phyloP scores from a whole-genome alignment of 169 alveolate species.

The Besnoitia besnoiti region DNA sequence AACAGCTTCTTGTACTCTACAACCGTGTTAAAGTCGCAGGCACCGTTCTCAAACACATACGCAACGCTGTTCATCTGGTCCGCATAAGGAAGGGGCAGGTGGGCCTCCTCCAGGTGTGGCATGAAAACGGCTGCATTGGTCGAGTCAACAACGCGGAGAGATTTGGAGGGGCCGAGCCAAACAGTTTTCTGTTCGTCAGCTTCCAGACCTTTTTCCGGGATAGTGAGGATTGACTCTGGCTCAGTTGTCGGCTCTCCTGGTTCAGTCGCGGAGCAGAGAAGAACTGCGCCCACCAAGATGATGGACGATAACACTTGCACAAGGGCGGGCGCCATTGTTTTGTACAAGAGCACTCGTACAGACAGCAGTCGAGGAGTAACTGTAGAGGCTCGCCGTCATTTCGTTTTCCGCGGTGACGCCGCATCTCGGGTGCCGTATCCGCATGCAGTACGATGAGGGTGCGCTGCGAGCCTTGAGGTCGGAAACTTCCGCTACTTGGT shows the following conservation, averaged over 20 bases:
- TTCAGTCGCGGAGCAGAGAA: too few relatives aligned
- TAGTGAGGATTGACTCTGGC: background rate
- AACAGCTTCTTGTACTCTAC: conserved; percentile 1
- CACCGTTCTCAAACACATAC: background rate
- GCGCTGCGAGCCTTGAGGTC: too few relatives aligned
- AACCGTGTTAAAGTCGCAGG: background rate
- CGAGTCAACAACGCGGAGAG: background rate
- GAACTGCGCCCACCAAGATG: too few relatives aligned
- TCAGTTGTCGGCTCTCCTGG: background rate
- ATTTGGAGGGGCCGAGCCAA: background rate
- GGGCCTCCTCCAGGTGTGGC: background rate
- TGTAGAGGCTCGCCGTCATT: too few relatives aligned
- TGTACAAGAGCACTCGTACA: too few relatives aligned
- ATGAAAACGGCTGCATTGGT: background rate
- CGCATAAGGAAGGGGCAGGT: background rate
- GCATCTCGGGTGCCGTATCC: too few relatives aligned
- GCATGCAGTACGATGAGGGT: too few relatives aligned
- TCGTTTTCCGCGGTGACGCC: too few relatives aligned
- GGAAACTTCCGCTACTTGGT: too few relatives aligned
- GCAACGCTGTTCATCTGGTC: background rate
- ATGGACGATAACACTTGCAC: too few relatives aligned
- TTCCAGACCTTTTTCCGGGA: background rate
- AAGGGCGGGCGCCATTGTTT: too few relatives aligned
- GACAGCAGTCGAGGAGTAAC: too few relatives aligned
- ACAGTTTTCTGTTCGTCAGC: background rate